Evolutionary conservation across 1,284 basidiomycete species (phyloP), one percentile per base, ranked within the genome.

Genomic region (Coniferiporia sulphurascens): DNA sequence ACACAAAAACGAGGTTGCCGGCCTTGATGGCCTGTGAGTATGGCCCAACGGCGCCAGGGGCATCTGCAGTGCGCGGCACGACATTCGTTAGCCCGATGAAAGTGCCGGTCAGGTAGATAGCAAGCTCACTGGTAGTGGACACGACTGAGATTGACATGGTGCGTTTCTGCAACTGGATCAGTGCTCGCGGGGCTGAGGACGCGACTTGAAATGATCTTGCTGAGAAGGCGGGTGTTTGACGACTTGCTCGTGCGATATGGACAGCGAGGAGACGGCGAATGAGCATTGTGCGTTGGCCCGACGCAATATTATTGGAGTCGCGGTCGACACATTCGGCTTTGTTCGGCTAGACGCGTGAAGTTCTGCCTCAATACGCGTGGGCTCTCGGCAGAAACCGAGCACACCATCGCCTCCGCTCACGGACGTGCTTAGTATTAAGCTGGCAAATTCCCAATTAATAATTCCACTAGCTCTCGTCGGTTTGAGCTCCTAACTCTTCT

Each of bases 1-100:
- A 96, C 52, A 87, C 80, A 76, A 95, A 98, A 65, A 97, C 84
- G 58, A 95, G 81, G 66, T 91, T 86, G 61, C 92, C 92, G 65
- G 85, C 82, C 69, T 90, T 91, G 74, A 95, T 84, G 8, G 89
- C 94, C 76, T 98, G 92, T 4, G 86, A 87, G 76, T 96, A 97
- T 27, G 94, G 94, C 1, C 94, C 94, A 64, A 96, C 87, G 13
- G 94, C 93, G 22, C 86, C 81, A 1, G 93, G 88, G 3, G 93
- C 93, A 69, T 84, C 92, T 94, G 44, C 8, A 19, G 22, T 9
- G 15, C 9, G 38, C 27, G 38, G 7, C 38, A 8, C 9, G 15
- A 15, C 17, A 17, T 6, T 12, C 17, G 46, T 46, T 46, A 46
- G 44, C 12, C 44, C 9, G 13, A n/a, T 9, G 12, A 12, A n/a